Evolutionary conservation across 2,329 filamentous ascomycete species (phyloP).

Genomic region (Aspergillus ochraceoroseus): DNA sequence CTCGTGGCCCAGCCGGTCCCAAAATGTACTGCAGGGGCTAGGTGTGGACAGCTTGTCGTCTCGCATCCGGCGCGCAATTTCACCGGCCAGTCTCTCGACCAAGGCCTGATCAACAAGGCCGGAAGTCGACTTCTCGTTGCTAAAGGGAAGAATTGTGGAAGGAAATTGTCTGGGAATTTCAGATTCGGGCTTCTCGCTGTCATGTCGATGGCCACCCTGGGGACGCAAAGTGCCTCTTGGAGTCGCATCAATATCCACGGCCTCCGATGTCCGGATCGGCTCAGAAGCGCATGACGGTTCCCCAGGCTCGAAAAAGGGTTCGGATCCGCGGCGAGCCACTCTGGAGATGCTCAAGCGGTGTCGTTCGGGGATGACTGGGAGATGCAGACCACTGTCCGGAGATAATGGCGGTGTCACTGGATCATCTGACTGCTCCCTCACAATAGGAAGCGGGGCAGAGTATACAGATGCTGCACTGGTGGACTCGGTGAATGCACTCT

Average conservation of each 20-base stretch:
- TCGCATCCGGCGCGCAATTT: slow-evolving; percentile 78
- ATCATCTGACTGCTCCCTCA: slow-evolving; percentile 57
- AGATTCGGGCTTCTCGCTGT: slow-evolving; percentile 29
- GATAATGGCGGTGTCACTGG: slow-evolving; percentile 51
- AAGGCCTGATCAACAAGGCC: slow-evolving; percentile 46
- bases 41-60: slow-evolving; percentile 63
- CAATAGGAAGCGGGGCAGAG: slow-evolving; percentile 52
- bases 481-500: slow-evolving; percentile 40
- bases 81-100: slow-evolving; percentile 71
- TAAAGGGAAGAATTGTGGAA: slow-evolving; percentile 35
- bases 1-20: slow-evolving; percentile 35
- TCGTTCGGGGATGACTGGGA: slow-evolving; percentile 35
- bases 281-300: slow-evolving; percentile 25
- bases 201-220: slow-evolving; percentile 14
- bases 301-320: slow-evolving; percentile 24
- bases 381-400: slow-evolving; percentile 36
- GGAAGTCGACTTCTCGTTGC: slow-evolving; percentile 28
- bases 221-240: slow-evolving; percentile 30
- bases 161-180: slow-evolving; percentile 29
- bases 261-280: slow-evolving; percentile 19
- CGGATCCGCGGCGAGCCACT: slow-evolving; percentile 23
- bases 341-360: slow-evolving; percentile 30
- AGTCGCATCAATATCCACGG: slow-evolving; percentile 32
- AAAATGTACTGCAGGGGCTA: slow-evolving; percentile 35
- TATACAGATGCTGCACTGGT: slow-evolving; percentile 46